A percentile compares a stretch with the other conserved stretches of the same genome.
Evolutionary conservation across 495 filamentous ascomycete species (phyloP).

Genomic region (Mycothermus thermophilus): DNA sequence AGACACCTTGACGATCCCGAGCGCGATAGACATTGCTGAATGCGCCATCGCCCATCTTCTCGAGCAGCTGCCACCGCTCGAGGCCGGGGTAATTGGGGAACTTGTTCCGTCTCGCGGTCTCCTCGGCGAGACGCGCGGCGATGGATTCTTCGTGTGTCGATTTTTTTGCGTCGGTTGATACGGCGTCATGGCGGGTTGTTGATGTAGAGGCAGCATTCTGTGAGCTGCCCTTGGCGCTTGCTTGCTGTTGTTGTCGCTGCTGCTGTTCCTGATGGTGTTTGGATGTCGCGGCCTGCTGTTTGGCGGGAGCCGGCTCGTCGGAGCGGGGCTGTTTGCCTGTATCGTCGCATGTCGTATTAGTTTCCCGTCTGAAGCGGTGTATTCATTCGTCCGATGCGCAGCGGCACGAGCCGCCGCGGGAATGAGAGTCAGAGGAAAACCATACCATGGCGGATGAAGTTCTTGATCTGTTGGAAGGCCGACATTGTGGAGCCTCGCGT

Average conservation of each 20-base stretch:
- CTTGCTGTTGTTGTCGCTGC: no score
- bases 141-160: slow-evolving; percentile 54
- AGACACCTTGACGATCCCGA: slow-evolving; percentile 50
- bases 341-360: slow-evolving; percentile 17
- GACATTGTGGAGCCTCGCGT: slow-evolving; percentile 41
- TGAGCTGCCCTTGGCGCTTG: no score
- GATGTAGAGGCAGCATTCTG: no score
- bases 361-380: slow-evolving; percentile 1
- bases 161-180: slow-evolving; percentile 27
- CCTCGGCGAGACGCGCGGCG: slow-evolving; percentile 78
- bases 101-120: slow-evolving; percentile 68
- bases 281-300: slow-evolving; percentile 42
- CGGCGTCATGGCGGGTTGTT: no score
- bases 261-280: slow-evolving; percentile 27
- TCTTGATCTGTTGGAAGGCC: slow-evolving; percentile 72
- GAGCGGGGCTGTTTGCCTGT: slow-evolving; percentile 72
- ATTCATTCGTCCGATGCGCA: background rate
- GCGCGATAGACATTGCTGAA: slow-evolving; percentile 98
- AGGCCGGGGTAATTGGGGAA: slow-evolving; percentile 85
- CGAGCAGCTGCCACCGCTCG: slow-evolving; percentile 75
- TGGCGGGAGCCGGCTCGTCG: slow-evolving; percentile 33
- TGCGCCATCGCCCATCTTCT: slow-evolving; percentile 98
- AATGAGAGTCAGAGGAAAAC: no score
- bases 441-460: slow-evolving; percentile 89
- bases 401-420: no score